Conservation (phyloP, 768 basidiomycete genomes). For the Lactifluus volemus region DNA sequence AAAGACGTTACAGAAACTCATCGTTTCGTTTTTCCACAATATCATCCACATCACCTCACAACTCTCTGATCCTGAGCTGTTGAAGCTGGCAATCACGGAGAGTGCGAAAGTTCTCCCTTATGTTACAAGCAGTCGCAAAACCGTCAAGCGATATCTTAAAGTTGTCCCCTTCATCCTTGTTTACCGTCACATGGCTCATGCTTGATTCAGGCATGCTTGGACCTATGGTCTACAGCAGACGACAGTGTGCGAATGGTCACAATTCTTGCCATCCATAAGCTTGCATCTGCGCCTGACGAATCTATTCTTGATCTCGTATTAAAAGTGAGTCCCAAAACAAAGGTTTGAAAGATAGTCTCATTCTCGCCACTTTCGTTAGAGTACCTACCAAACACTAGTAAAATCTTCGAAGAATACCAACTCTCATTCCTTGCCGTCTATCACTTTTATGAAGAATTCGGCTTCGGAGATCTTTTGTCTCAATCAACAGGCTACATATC, state of each 20-base stretch:
- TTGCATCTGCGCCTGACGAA: conserved; percentile 71
- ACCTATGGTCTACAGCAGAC: conserved; percentile 73
- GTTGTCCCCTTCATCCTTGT: conserved; percentile 30
- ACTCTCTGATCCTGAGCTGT: conserved; percentile 54
- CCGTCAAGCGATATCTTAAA: conserved; percentile 82
- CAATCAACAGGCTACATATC: conserved; percentile 67
- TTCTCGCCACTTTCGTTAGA: conserved; percentile 35
- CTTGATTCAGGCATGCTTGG: conserved; percentile 57
- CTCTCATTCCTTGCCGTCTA: conserved; percentile 77
- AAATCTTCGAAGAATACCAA: conserved; percentile 81
- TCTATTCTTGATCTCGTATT: conserved; percentile 77
- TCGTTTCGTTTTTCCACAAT: conserved; percentile 87
- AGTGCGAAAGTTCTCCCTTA: conserved; percentile 88
- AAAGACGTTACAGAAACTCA: conserved; percentile 76
- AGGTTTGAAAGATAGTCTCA: background rate
- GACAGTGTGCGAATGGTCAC: conserved; percentile 80
- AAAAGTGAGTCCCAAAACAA: conserved; percentile 46
- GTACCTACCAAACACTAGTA: conserved; percentile 81
- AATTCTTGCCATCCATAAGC: conserved; percentile 73
- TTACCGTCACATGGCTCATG: background rate
- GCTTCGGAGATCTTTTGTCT: conserved; percentile 87
- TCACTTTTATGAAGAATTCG: conserved; percentile 97
- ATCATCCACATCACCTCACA: conserved; percentile 71
- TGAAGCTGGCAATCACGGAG: conserved; percentile 69
- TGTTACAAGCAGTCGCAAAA: conserved; percentile 72